Evolutionary conservation across 208 protist species (phyloP).

Genomic region (Kentomonas sorsogonicus): DNA sequence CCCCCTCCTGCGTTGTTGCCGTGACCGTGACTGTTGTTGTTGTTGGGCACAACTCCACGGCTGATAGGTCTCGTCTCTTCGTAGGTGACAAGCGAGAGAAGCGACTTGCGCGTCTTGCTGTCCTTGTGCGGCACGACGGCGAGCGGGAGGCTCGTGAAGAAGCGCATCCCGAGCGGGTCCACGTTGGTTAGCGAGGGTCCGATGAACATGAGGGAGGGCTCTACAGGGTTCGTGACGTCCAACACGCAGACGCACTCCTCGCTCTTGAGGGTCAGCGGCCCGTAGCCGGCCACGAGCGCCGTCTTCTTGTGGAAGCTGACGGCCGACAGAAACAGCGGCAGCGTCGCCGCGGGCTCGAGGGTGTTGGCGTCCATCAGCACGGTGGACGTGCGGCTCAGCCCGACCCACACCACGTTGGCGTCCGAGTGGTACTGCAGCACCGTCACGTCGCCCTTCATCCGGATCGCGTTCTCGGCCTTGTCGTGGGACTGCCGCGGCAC

Average conservation of each 20-base stretch:
- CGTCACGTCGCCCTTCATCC: constrained; percentile 59
- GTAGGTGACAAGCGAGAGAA: constrained; percentile 73
- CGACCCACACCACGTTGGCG: constrained; percentile 62
- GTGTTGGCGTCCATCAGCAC: constrained; percentile 61
- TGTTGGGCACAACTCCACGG: neutral
- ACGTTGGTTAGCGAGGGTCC: constrained; percentile 29
- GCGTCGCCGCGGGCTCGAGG: constrained; percentile 29
- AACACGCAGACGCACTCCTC: constrained; percentile 57
- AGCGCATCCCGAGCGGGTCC: constrained; percentile 46
- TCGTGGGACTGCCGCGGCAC: constrained; percentile 27
- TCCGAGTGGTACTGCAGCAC: constrained; percentile 63
- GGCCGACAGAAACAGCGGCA: constrained; percentile 47
- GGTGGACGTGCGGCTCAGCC: constrained; percentile 36
- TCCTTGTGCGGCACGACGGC: constrained; percentile 54
- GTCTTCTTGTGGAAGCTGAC: constrained; percentile 62
- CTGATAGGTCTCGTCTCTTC: constrained; percentile 17
- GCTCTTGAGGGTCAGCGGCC: constrained; percentile 29
- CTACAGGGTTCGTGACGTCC: constrained; percentile 47
- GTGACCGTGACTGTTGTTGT: neutral
- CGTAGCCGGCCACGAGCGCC: constrained; percentile 68
- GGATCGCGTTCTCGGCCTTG: constrained; percentile 59
- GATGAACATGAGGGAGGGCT: constrained; percentile 53
- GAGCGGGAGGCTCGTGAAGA: constrained; percentile 53
- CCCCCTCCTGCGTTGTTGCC: neutral
- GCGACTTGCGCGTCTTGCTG: constrained; percentile 26